Conservation (phyloP, 2,329 filamentous ascomycete genomes). For the Ceratocystis smalleyi region DNA sequence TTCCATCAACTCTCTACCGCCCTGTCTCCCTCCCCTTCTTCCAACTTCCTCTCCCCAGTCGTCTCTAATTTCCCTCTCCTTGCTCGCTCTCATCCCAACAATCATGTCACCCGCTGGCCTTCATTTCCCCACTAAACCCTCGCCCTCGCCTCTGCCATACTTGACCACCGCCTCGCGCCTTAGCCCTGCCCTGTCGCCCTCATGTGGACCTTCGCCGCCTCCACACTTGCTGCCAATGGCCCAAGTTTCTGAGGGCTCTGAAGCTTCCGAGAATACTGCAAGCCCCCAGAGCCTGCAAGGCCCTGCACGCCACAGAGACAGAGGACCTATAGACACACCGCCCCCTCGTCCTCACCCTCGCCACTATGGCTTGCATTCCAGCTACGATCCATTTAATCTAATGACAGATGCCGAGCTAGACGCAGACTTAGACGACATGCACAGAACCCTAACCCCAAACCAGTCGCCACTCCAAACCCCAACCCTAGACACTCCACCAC, state of each 20-base stretch:
- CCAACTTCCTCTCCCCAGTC: not conserved
- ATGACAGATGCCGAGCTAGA: not conserved
- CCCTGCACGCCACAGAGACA: not conserved
- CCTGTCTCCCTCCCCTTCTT: not conserved
- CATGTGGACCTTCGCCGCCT: not conserved
- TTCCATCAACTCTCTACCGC: not conserved
- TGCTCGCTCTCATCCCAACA: not conserved
- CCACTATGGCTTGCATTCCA: not conserved
- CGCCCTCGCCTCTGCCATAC: not conserved
- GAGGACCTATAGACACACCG: not conserved
- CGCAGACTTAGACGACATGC: not conserved
- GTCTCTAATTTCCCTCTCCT: not conserved
- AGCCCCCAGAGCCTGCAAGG: not conserved
- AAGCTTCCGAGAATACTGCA: too few relatives aligned
- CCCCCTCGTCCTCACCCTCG: not conserved
- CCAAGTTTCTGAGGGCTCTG: not conserved
- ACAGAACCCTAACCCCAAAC: not conserved
- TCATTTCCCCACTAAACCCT: conserved; percentile 2
- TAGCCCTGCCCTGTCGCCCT: not conserved
- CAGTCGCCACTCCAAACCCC: not conserved
- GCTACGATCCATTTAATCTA: not conserved
- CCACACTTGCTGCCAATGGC: not conserved
- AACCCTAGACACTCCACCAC: not conserved
- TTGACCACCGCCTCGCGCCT: not conserved
- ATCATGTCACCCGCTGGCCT: not conserved